Conservation (phyloP, 179 eudicot species). For the Spinacia oleracea region DNA sequence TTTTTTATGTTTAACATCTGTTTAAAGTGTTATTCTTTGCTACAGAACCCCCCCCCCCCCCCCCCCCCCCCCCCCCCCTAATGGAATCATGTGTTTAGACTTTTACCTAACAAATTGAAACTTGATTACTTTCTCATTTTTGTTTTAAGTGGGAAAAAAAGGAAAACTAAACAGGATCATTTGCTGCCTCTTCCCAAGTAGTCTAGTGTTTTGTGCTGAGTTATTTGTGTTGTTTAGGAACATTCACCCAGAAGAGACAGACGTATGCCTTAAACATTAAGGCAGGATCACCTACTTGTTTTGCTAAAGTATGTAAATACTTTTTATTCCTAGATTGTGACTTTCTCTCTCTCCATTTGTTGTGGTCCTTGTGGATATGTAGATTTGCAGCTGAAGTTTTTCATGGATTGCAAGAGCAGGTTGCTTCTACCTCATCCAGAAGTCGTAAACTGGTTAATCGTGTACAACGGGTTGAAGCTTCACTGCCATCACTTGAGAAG, state of each 20-base stretch:
- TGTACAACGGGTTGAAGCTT: conserved; percentile 68
- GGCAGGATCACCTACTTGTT: background rate
- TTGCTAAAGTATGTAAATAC: background rate
- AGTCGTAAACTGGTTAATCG: conserved; percentile 84
- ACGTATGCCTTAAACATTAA: background rate
- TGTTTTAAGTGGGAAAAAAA: background rate
- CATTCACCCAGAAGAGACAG: background rate
- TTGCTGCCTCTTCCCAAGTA: background rate
- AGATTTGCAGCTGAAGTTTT: conserved; percentile 96
- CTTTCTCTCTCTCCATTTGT: background rate
- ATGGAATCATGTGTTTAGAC: background rate
- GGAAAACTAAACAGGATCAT: background rate
- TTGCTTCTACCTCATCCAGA: conserved; percentile 73
- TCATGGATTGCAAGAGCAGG: conserved; percentile 93
- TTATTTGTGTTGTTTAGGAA: background rate
- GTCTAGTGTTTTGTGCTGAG: background rate
- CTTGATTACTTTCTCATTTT: background rate
- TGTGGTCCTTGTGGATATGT: conserved; percentile 21
- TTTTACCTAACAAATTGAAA: background rate
- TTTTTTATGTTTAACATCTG: background rate
- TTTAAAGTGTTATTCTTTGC: background rate
- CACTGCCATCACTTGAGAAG: conserved; percentile 84
- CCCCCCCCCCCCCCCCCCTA: no score
- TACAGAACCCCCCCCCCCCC: no score
- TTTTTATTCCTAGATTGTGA: background rate